Base-by-base conservation (phyloP, 352 stramenopile genomes). In the Phytophthora niederhauseri region DNA sequence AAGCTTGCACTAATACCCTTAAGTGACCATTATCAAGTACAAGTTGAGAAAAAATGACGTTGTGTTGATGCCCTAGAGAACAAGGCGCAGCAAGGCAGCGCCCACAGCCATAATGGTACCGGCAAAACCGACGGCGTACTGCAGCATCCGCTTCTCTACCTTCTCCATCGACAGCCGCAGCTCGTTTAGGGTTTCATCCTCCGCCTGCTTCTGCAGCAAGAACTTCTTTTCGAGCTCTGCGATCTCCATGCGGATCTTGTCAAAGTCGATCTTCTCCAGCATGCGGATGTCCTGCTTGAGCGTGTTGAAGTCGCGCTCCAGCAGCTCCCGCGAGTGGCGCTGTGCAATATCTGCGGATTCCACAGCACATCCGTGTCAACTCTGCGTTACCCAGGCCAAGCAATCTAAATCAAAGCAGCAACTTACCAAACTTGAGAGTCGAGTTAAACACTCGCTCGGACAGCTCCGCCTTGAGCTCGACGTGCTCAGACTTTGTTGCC, bases 221-320 rank as follows among this genome's bases (percentile, higher is more conserved):
- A 96, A 96, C 72, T 96, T 94, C 48, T 94, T 94, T 64, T 96
- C 89, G 7, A 96, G 84, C 74, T 95, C 87, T 2, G 83, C 81
- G 46, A 96, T 93, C 65, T 96, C 89, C 68, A 94, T 87, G 61
- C 87, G 89, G 61, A 96, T 91, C 66, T 95, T 94, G 73, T 96
- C 89, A 58, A 96, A 95, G 63, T 96, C 89, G 67, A 95, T 92
- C 68, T 96, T 95, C 72, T 96, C 89, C 9, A 94, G 81, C 89
- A 96, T 95, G 57, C 89, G 87, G 68, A 96, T 96, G 68, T 96
- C 89, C 64, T 95, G 87, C 73, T 96, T 96, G 30, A 96, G 77
- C 54, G 90, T 95, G 75, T 93, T 96, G 61, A 96, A 96, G 76
- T 96, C 89, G 30, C 89, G 84, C 64, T 95, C 89, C 19, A 95